These are phyloP conservation scores for Eustoma russellianum DNA, from an alignment of 257 asterid species.

Conservation along the genomic window DNA sequence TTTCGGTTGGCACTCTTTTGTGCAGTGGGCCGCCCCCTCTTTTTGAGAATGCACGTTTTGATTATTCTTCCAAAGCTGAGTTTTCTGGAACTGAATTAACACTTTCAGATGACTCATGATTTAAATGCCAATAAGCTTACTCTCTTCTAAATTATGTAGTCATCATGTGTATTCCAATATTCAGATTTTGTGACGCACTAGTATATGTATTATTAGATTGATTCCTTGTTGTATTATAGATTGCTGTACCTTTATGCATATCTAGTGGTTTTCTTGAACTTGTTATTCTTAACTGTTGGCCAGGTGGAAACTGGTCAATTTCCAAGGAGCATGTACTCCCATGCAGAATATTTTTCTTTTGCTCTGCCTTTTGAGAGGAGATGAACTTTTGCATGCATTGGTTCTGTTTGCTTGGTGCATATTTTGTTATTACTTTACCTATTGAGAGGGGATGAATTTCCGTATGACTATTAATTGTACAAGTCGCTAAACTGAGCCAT, in stretches of 20 bases:
- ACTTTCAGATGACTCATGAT: not conserved
- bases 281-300: not conserved
- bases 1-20: constrained; percentile 4
- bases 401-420: not conserved
- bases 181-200: not conserved
- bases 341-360: not conserved
- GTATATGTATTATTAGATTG: not conserved
- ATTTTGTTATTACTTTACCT: not conserved
- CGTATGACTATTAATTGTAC: no score
- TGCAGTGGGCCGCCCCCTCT: not conserved
- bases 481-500: not conserved
- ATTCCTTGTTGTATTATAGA: not conserved
- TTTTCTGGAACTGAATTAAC: not conserved
- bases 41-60: not conserved
- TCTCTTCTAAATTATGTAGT: not conserved
- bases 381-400: not conserved
- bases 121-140: not conserved
- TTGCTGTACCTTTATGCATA: no score
- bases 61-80: not conserved
- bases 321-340: not conserved
- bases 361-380: not conserved
- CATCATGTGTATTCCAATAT: not conserved
- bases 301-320: not conserved
- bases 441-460: no score
- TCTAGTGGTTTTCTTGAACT: not conserved